These are phyloP conservation scores for Oryza nivara DNA, from an alignment of 176 grass and related monocot genomes.

Conservation along the genomic window DNA sequence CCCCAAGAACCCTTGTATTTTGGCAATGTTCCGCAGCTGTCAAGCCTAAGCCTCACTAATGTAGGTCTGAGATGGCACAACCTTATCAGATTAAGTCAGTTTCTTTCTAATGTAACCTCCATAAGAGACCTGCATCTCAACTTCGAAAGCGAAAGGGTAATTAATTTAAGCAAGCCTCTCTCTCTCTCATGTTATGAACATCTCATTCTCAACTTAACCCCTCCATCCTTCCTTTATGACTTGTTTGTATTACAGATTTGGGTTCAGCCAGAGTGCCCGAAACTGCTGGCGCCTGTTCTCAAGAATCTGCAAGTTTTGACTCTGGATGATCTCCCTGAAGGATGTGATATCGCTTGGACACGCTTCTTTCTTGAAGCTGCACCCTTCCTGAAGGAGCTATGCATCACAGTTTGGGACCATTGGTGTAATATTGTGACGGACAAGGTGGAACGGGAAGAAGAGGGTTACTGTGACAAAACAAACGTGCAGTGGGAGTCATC, in stretches of 20 bases:
- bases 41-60: not conserved
- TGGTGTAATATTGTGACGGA: not conserved
- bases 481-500: too few relatives aligned
- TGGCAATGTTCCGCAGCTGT: not conserved
- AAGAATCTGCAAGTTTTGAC: not conserved
- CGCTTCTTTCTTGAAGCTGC: not conserved
- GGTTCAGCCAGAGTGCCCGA: slow-evolving; percentile 12
- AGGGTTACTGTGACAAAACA: not conserved
- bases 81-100: not conserved
- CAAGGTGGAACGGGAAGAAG: not conserved
- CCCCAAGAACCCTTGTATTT: not conserved
- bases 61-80: not conserved
- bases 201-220: too few relatives aligned
- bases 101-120: not conserved
- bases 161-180: not conserved
- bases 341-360: not conserved
- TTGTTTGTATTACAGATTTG: not conserved
- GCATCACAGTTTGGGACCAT: not conserved
- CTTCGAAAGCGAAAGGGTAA: not conserved
- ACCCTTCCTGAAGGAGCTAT: not conserved
- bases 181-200: too few relatives aligned
- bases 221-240: not conserved
- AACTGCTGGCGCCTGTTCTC: not conserved
- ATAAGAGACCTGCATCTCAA: not conserved
- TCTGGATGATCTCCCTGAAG: slow-evolving; percentile 8